phyloP scores from a whole-genome alignment of 1,284 basidiomycete species.

The Ustilago sp. region DNA sequence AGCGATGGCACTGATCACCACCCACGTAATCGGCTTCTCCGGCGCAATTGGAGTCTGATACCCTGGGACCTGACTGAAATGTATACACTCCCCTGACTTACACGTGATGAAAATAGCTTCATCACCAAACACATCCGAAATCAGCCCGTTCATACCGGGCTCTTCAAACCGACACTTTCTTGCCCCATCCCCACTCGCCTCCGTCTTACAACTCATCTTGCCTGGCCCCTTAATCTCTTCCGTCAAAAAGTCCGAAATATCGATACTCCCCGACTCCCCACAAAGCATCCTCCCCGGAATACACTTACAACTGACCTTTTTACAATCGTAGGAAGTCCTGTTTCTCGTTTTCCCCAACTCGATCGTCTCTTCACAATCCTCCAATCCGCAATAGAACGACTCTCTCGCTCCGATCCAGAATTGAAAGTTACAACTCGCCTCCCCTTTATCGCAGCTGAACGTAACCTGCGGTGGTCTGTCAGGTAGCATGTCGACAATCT shows the following conservation, averaged over 20 bases:
- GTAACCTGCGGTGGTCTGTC: slow-evolving; percentile 92
- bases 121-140: slow-evolving; percentile 93
- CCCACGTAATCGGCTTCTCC: slow-evolving; percentile 72
- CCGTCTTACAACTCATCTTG: slow-evolving; percentile 81
- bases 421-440: slow-evolving; percentile 58
- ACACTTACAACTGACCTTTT: slow-evolving; percentile 85
- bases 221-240: slow-evolving; percentile 93
- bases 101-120: slow-evolving; percentile 87
- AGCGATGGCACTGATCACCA: slow-evolving; percentile 84
- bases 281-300: slow-evolving; percentile 93
- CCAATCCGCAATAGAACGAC: slow-evolving; percentile 92
- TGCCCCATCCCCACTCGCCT: slow-evolving; percentile 27
- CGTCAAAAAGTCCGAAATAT: slow-evolving; percentile 91
- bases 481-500: slow-evolving; percentile 88
- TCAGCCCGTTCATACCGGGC: slow-evolving; percentile 94
- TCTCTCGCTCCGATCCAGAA: slow-evolving; percentile 96
- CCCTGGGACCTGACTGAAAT: slow-evolving; percentile 92
- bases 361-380: slow-evolving; percentile 74
- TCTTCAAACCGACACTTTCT: slow-evolving; percentile 87
- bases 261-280: slow-evolving; percentile 95
- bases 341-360: slow-evolving; percentile 31
- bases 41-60: slow-evolving; percentile 46
- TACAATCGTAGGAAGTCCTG: slow-evolving; percentile 72
- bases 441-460: slow-evolving; percentile 73
- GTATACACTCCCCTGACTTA: slow-evolving; percentile 90